Evolutionary conservation across 2,329 filamentous ascomycete genomes (phyloP).

Genomic region (Ophiocordyceps camponoti-rufipedis): DNA sequence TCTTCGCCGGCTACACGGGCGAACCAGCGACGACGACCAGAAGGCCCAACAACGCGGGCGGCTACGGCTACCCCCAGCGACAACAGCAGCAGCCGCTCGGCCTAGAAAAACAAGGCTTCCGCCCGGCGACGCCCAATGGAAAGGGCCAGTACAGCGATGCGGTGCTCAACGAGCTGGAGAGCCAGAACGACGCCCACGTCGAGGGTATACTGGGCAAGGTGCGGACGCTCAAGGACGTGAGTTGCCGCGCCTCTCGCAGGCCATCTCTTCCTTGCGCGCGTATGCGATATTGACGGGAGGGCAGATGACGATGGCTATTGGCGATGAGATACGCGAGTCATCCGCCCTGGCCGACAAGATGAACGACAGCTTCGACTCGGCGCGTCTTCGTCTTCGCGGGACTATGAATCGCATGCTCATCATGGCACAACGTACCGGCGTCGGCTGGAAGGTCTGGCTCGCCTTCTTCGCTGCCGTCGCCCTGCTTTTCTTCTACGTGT

Average conservation of each 20-base stretch:
- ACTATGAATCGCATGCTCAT: constrained; percentile 96
- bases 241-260: constrained; percentile 13
- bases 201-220: constrained; percentile 87
- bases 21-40: constrained; percentile 8
- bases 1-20: constrained; percentile 57
- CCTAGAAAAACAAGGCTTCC: constrained; percentile 22
- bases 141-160: constrained; percentile 87
- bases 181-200: constrained; percentile 82
- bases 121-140: constrained; percentile 53
- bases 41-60: constrained; percentile 12
- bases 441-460: constrained; percentile 90
- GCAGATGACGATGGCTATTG: constrained; percentile 80
- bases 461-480: constrained; percentile 72
- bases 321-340: constrained; percentile 85
- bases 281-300: background rate
- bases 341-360: constrained; percentile 82
- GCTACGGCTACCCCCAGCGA: constrained; percentile 20
- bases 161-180: constrained; percentile 83
- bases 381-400: constrained; percentile 59
- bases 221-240: constrained; percentile 69
- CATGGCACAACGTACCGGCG: constrained; percentile 89
- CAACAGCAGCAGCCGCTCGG: constrained; percentile 9
- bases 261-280: background rate
- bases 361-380: constrained; percentile 86
- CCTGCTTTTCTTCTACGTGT: constrained; percentile 78